Percentiles rank a stretch among this genome's conserved stretches.
Conservation (phyloP, 192 early-diverging fungal genomes). For the Mortierella hygrophila region DNA sequence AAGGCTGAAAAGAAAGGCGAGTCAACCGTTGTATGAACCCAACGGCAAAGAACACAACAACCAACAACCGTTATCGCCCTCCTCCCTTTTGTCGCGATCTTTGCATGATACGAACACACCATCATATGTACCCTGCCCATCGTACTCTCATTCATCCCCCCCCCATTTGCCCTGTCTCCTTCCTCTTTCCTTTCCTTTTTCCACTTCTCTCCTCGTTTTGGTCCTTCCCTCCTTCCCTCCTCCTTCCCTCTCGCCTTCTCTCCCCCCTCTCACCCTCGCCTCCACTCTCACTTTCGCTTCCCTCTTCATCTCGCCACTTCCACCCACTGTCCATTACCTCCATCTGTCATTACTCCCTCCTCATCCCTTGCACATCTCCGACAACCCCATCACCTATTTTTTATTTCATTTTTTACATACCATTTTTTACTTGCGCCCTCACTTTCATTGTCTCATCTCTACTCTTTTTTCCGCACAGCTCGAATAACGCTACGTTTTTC, state of each 20-base stretch:
- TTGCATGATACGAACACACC: not conserved
- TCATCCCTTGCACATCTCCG: not conserved
- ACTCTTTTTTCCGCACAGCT: not conserved
- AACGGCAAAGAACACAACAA: not conserved
- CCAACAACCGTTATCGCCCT: not conserved
- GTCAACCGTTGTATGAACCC: not conserved
- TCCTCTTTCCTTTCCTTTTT: not conserved
- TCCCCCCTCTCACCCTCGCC: not conserved
- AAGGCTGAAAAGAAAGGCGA: too few relatives aligned
- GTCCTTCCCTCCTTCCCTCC: not conserved
- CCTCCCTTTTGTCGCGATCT: not conserved
- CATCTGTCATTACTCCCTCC: not conserved
- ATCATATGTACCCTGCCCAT: not conserved
- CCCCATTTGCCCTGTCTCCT: not conserved
- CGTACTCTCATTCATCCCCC: not conserved
- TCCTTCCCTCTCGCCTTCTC: not conserved
- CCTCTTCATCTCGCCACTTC: not conserved
- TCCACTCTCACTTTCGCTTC: not conserved
- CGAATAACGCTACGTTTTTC: not conserved
- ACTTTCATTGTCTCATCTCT: not conserved
- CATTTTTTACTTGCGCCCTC: constrained; percentile 4
- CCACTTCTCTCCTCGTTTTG: not conserved
- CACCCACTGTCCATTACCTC: not conserved
- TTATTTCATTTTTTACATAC: constrained; percentile 7
- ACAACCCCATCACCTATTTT: constrained; percentile 3